Evolutionary conservation across 768 basidiomycete species (phyloP).

Genomic region (Boletus subparvulus): DNA sequence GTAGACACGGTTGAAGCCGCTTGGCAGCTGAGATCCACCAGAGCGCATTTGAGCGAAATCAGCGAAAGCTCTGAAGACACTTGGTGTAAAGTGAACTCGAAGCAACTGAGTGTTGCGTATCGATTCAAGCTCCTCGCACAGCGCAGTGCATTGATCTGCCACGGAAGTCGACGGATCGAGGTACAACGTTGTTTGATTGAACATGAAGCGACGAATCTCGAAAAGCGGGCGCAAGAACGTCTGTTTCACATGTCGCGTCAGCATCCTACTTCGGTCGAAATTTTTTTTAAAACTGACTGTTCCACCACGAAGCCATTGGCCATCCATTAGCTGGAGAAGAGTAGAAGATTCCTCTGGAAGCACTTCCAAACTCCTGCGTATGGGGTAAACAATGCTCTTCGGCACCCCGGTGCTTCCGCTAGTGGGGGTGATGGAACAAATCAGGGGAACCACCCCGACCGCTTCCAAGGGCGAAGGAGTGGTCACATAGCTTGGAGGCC

Average conservation of each 20-base stretch:
- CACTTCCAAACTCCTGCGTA: constrained; percentile 24
- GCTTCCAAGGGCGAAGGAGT: constrained; percentile 19
- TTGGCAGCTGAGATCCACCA: constrained; percentile 13
- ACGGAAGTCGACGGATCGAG: constrained; percentile 30
- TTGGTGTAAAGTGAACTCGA: constrained; percentile 30
- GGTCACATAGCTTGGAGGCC: constrained; percentile 5
- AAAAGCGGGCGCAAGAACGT: constrained; percentile 33
- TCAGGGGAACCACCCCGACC: constrained; percentile 23
- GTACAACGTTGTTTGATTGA: constrained; percentile 32
- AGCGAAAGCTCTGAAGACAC: constrained; percentile 31
- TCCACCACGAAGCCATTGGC: constrained; percentile 34
- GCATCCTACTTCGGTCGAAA: neutral
- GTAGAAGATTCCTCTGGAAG: constrained; percentile 31
- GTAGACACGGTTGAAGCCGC: constrained; percentile 28
- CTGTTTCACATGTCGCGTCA: constrained; percentile 9
- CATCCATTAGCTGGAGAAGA: constrained; percentile 27
- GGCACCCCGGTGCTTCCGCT: constrained; percentile 34
- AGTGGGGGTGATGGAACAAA: constrained; percentile 29
- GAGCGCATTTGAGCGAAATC: constrained; percentile 27
- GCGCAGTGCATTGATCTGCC: constrained; percentile 24
- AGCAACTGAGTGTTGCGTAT: constrained; percentile 21
- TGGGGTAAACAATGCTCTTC: constrained; percentile 34
- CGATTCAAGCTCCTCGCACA: constrained; percentile 29
- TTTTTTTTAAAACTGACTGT: too few species aligned
- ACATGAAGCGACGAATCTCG: constrained; percentile 34